Evolutionary conservation across 1,284 basidiomycete genomes (phyloP), one percentile per base, ranked within the genome.

Genomic region (Pterulicium gracile): DNA sequence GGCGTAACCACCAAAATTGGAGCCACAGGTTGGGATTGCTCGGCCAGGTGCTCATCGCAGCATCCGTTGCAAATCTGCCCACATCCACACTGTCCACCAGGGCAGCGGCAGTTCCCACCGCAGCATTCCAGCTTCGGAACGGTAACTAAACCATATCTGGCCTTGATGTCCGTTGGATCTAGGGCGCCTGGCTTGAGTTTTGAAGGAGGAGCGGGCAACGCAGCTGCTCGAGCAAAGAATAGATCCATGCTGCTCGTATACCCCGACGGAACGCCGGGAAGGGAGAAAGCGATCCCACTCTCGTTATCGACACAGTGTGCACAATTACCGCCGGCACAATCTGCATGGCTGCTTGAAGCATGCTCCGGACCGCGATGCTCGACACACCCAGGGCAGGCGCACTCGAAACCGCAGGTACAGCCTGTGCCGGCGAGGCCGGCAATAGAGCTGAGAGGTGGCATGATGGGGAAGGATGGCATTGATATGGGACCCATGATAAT

Each of bases 361-460:
- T 77, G 57, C 20, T 67, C 66, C 15, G 60, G 43, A 2, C 77
- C 74, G 14, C 80, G 77, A 55, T 88, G 84, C 53, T 81, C 68
- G 17, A 73, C 58, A 56, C 84, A 88, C 22, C 82, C 83, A 0
- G 81, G 82, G 58, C 84, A 88, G n/a, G 68, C 70, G 55, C 84
- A 88, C 36, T 66, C 61, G 27, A 75, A 61, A 20, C 83, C 82
- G 56, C 84, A 88, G 12, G 76, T 80, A 56, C 83, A 88, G 3
- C 77, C 77, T 1, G 77, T 72, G 19, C 75, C 77, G 0, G 77
- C 77, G 12, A 80, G 56, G 2, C 76, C 75, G 17, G 66, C 64
- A 44, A 79, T 68, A 39, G 66, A 63, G 54, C 70, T 75, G 52
- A 81, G 68, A 0, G 79, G 69, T n/a, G 79, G 77, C 58, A 84